phyloP scores from a whole-genome alignment of 257 asterid genomes.

The Vinca minor region DNA sequence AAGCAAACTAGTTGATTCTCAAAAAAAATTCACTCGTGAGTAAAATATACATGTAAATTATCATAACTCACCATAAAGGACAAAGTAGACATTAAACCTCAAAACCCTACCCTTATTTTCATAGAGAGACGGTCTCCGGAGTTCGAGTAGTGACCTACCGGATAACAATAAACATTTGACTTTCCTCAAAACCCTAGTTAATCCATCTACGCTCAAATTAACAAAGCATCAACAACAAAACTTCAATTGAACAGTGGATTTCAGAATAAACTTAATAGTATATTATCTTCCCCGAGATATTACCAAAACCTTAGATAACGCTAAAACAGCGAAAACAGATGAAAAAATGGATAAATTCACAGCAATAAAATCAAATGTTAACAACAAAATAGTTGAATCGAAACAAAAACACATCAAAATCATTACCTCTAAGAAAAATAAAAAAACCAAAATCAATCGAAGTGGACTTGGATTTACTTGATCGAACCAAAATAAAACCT shows the following conservation, averaged over 20 bases:
- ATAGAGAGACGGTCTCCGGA: no score
- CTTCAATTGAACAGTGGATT: neutral
- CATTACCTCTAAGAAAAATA: conserved; percentile 10
- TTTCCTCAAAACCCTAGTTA: no score
- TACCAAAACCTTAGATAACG: conserved; percentile 12
- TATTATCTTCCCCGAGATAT: neutral
- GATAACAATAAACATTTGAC: no score
- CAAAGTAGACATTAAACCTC: neutral
- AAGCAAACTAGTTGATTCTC: neutral
- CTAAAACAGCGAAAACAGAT: neutral
- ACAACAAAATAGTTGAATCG: neutral
- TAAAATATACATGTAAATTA: no score
- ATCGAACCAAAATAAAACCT: neutral
- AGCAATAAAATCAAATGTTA: neutral
- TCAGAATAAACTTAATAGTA: neutral
- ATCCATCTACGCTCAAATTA: neutral
- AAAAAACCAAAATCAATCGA: neutral
- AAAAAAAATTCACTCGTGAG: no score
- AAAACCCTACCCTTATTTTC: no score
- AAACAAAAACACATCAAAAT: neutral
- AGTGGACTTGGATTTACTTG: neutral
- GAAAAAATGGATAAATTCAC: no score
- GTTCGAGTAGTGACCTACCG: no score
- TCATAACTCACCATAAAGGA: neutral
- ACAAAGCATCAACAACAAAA: neutral